These are phyloP conservation scores for Russula sp. DNA, from an alignment of 768 basidiomycete species.

Conservation along the genomic window DNA sequence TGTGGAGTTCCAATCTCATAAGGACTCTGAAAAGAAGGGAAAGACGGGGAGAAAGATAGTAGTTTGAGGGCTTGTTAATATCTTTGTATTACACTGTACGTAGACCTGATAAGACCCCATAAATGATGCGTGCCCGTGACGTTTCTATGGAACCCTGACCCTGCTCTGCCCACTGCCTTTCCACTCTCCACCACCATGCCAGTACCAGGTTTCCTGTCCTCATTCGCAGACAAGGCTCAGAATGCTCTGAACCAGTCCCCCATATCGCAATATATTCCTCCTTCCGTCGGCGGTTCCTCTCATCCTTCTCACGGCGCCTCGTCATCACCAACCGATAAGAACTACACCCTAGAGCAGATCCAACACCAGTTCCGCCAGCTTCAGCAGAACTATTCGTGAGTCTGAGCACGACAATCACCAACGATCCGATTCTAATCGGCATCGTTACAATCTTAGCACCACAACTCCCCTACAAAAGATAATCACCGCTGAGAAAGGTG, in stretches of 20 bases:
- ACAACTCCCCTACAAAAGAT: slow-evolving; percentile 72
- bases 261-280: slow-evolving; percentile 54
- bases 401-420: slow-evolving; percentile 9
- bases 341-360: slow-evolving; percentile 56
- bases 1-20: slow-evolving; percentile 92
- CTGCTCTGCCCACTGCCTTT: slow-evolving; percentile 22
- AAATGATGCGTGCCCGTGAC: too few species aligned
- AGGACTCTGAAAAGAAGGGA: slow-evolving; percentile 93
- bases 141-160: slow-evolving; percentile 15
- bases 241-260: slow-evolving; percentile 62
- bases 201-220: slow-evolving; percentile 59
- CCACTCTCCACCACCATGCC: slow-evolving; percentile 44
- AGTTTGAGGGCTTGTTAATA: slow-evolving; percentile 44
- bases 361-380: slow-evolving; percentile 71
- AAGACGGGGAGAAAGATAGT: slow-evolving; percentile 77
- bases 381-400: slow-evolving; percentile 72
- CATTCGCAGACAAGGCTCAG: slow-evolving; percentile 76
- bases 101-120: neutral
- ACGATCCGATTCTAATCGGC: neutral
- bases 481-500: slow-evolving; percentile 73
- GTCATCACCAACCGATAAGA: slow-evolving; percentile 38
- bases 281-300: slow-evolving; percentile 40
- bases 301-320: slow-evolving; percentile 33
- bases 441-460: slow-evolving; percentile 38
- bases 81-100: slow-evolving; percentile 30